phyloP scores from a whole-genome alignment of 768 basidiomycete genomes.

The Cystobasidium tubakii region DNA sequence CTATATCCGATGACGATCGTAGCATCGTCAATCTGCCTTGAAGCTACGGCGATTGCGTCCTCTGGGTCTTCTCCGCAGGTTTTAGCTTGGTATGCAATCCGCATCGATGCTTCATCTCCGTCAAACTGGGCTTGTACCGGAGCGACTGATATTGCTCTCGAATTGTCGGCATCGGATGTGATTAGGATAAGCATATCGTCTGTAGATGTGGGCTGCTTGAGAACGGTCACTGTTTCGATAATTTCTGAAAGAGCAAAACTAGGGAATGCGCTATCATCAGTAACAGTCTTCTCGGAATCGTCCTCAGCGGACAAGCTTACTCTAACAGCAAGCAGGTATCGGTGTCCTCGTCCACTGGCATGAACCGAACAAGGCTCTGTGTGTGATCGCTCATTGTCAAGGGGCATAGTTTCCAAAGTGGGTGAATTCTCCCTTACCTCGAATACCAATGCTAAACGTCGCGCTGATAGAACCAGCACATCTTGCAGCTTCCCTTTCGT shows the following conservation, averaged over 20 bases:
- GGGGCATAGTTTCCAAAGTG: too few relatives aligned
- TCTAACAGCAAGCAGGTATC: slow-evolving; percentile 6
- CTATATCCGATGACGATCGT: neutral
- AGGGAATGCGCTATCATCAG: too few relatives aligned
- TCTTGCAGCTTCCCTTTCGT: neutral
- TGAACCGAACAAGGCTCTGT: slow-evolving; percentile 24
- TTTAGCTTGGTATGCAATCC: slow-evolving; percentile 2
- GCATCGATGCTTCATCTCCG: neutral
- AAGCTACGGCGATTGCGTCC: neutral
- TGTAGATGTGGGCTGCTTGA: slow-evolving; percentile 18
- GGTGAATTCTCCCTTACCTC: slow-evolving; percentile 14
- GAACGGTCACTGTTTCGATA: slow-evolving; percentile 8
- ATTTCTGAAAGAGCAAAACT: slow-evolving; percentile 19
- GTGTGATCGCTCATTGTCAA: neutral
- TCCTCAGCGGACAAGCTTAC: neutral
- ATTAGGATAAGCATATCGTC: slow-evolving; percentile 11
- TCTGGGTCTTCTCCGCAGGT: neutral
- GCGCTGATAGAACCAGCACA: neutral
- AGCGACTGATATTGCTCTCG: neutral
- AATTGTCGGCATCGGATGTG: neutral
- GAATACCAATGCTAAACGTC: neutral
- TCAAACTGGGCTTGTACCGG: neutral
- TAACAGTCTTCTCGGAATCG: too few relatives aligned
- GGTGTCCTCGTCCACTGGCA: slow-evolving; percentile 5
- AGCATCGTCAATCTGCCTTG: neutral